Conservation (phyloP, 208 protist genomes). For the Trypanosoma scelopori region DNA sequence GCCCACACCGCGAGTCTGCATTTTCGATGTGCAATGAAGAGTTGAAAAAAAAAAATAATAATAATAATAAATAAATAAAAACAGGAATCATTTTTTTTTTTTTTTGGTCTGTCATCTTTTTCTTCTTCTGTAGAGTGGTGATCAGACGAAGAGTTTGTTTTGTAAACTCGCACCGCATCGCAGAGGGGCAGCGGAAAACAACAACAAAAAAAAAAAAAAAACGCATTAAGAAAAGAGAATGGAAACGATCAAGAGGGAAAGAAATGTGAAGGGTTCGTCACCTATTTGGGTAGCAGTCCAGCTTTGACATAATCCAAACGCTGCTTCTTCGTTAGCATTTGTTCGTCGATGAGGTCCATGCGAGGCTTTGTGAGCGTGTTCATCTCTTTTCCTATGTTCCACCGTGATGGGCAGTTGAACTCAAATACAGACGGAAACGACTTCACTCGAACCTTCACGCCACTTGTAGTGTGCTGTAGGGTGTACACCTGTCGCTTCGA, state of each 20-base stretch:
- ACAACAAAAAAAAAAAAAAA: not conserved
- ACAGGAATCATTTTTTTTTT: no score
- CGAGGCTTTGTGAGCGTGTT: slow-evolving; percentile 82
- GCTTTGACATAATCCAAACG: slow-evolving; percentile 87
- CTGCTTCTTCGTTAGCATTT: slow-evolving; percentile 92
- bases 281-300: slow-evolving; percentile 83
- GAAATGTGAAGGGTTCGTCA: not conserved
- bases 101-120: no score
- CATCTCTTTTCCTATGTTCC: slow-evolving; percentile 90
- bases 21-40: not conserved
- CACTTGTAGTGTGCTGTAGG: slow-evolving; percentile 84
- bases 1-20: not conserved
- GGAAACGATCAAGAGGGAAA: not conserved
- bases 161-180: no score
- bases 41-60: slow-evolving; percentile 2
- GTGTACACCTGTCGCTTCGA: slow-evolving; percentile 90
- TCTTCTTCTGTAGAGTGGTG: no score
- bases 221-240: not conserved
- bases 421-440: slow-evolving; percentile 88
- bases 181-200: no score
- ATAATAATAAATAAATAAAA: slow-evolving; percentile 1
- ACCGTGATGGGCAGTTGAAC: slow-evolving; percentile 82
- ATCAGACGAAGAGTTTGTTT: no score
- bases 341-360: slow-evolving; percentile 91
- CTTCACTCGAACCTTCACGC: slow-evolving; percentile 82